Percentiles rank a stretch among this genome's conserved stretches.
These are phyloP conservation scores for Cyberlindnera nakhonratchasimensis DNA, from an alignment of 805 yeast species.

Conservation along the genomic window DNA sequence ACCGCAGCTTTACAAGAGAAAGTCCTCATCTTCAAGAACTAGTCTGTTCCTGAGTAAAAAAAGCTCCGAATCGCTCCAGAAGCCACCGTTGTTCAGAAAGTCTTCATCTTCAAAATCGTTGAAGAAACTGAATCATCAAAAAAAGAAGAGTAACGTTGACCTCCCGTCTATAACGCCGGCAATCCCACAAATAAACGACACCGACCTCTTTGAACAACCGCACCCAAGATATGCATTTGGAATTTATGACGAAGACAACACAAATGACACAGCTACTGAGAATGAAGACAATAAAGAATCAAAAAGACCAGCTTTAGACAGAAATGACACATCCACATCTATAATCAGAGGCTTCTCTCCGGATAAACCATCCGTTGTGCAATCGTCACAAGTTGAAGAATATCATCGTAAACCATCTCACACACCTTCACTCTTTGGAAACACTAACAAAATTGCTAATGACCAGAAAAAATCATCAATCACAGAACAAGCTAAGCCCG, in stretches of 20 bases:
- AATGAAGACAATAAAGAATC: not conserved
- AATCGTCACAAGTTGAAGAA: no score
- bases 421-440: constrained; percentile 14
- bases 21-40: constrained; percentile 19
- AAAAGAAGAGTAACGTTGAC: constrained; percentile 17
- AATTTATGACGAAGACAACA: constrained; percentile 12
- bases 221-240: constrained; percentile 31
- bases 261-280: not conserved
- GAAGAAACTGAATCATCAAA: constrained; percentile 22
- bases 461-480: not conserved
- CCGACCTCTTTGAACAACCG: constrained; percentile 29
- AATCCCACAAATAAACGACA: constrained; percentile 19
- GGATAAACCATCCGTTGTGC: constrained; percentile 6
- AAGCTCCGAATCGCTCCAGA: constrained; percentile 17
- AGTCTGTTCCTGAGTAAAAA: constrained; percentile 17
- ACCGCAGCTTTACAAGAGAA: constrained; percentile 23
- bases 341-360: constrained; percentile 30
- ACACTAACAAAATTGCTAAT: not conserved
- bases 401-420: not conserved
- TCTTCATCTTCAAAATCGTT: constrained; percentile 27
- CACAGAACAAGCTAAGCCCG: constrained; percentile 3
- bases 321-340: constrained; percentile 29
- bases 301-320: constrained; percentile 15
- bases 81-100: constrained; percentile 24
- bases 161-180: constrained; percentile 12